Base-by-base conservation (phyloP, 31 red algal species). In the Asparagopsis taxiformis region DNA sequence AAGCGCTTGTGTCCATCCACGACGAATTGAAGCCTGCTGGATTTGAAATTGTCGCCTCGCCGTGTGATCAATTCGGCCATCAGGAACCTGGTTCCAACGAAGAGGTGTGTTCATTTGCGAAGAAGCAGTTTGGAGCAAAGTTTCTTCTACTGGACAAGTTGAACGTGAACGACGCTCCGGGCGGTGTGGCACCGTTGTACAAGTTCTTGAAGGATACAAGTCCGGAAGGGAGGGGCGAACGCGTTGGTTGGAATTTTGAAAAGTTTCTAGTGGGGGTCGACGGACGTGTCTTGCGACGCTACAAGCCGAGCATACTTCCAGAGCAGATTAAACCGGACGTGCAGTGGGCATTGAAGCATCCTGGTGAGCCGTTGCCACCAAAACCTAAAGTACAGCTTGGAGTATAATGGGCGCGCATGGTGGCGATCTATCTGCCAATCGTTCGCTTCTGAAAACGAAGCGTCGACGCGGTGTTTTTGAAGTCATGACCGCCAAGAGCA, bases 201-300 rank as follows among this genome's bases (percentile, higher is more conserved):
- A 36, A 80, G 59, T 92, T 74, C 49, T 71, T 92, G 44, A 72
- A 73, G 13, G 43, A 76, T 37, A 79, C 43, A 23, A 85, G 75
- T 49, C 88, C 88, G 13, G 88, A 92, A 30, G 68, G 52, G 9
- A 43, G 57, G 24, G 73, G 84, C n/a, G 55, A 85, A 41, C 80
- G 79, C 20, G 75, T 92, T 3, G 54, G 65, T 55, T 92, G 90
- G 90, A 86, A 93, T 55, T 93, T 93, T 80, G 90, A 78, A 29
- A 93, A 93, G 80, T 86, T 93, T 29, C 59, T 93, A 0, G 80
- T 93, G 13, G 72, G 68, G 6, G 19, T 28, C 31, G 67, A 87
- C 69, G 90, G 90, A 2, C 52, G 56, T 44, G 81, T 87, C 1
- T 37, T 93, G 57, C 43, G 90, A 8, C 59, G 90, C 3, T 86